phyloP scores from a whole-genome alignment of 768 basidiomycete genomes.

The Naganishia randhawae region DNA sequence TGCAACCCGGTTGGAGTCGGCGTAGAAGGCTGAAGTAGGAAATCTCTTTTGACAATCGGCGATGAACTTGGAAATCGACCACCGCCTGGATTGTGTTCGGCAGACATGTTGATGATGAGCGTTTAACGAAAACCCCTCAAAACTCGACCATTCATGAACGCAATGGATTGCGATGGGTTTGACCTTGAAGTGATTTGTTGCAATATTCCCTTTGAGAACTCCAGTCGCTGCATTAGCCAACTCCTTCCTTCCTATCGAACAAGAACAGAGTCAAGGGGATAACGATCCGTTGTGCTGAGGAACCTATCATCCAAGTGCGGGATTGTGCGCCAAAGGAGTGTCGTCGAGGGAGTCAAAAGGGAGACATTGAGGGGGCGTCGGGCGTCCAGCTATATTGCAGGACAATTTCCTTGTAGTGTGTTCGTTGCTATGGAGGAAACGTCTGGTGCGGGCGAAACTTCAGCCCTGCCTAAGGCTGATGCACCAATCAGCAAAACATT shows the following conservation, averaged over 20 bases:
- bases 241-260: constrained; percentile 18
- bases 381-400: background rate
- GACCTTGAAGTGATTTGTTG: background rate
- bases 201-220: background rate
- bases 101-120: background rate
- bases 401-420: too few species aligned
- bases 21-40: background rate
- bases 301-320: constrained; percentile 13
- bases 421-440: too few species aligned
- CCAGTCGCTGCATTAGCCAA: background rate
- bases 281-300: constrained; percentile 4
- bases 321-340: background rate
- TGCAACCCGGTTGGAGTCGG: background rate
- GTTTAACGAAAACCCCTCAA: background rate
- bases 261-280: constrained; percentile 10
- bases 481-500: background rate
- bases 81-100: background rate
- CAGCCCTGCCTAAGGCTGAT: too few species aligned
- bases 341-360: constrained; percentile 15
- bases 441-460: too few species aligned
- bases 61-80: background rate
- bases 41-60: constrained; percentile 11
- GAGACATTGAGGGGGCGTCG: background rate
- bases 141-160: constrained; percentile 1
- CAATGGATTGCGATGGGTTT: background rate